Base-by-base conservation (phyloP, 768 basidiomycete genomes). In the Mycena rebaudengoi region DNA sequence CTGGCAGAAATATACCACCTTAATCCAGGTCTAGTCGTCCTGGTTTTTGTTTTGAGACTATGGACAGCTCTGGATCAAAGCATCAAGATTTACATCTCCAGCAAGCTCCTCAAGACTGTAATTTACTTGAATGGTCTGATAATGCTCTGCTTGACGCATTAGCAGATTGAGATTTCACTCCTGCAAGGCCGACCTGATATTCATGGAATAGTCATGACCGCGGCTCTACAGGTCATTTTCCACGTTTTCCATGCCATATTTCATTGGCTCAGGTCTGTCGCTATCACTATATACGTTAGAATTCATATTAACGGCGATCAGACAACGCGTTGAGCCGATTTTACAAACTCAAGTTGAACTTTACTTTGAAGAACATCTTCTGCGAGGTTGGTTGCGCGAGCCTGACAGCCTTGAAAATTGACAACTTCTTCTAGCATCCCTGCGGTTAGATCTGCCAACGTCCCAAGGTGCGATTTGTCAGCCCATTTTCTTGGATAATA, bases 101-200 rank as follows among this genome's bases (percentile, higher is more conserved):
- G 41, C 28, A 30, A 43, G 8, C 63, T 64, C 0, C 28, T 64
- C 26, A 30, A 21, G 4, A 57, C 59, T 25, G 63, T 64, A 18
- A 26, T 25, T 14, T 14, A 16, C 10, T 6, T 18, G 12, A 16
- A n/a, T 28, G 26, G 23, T 23, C n/a, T n/a, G n/a, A n/a, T n/a
- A n/a, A n/a, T n/a, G n/a, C n/a, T n/a, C n/a, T n/a, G n/a, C n/a
- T n/a, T n/a, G n/a, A n/a, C n/a, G n/a, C n/a, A n/a, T n/a, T n/a
- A n/a, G n/a, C n/a, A 64, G 63, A 57, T 64, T 29, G 63, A 64
- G 33, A 44, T 58, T 12, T 49, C 56, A 16, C 48, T 64, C n/a
- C 33, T 18, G 3, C 50, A 59, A 28, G 63, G 63, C 1, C 49
- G 43, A 12, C 56, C 56, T 7, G 56, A 64, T 18, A 56, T 39